Conservation (phyloP, 1,284 basidiomycete species). For the Cutaneotrichosporon cavernicola region DNA sequence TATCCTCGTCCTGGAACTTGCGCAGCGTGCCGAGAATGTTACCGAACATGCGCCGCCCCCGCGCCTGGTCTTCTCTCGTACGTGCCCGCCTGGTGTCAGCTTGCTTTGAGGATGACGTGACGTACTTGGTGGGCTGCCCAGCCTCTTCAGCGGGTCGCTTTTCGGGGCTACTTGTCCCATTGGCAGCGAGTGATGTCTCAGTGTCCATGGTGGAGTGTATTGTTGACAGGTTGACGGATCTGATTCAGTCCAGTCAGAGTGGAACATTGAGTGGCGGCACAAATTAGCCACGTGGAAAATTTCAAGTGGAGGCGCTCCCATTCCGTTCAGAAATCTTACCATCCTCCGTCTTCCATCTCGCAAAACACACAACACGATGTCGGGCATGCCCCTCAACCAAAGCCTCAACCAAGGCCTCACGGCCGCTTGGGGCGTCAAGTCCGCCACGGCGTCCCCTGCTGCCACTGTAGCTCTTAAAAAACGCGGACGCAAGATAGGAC, state of each 20-base stretch:
- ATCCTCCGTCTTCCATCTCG: background rate
- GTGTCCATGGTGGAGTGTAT: constrained; percentile 6
- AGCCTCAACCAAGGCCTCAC: constrained; percentile 47
- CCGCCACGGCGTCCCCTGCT: background rate
- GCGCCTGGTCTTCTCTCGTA: constrained; percentile 47
- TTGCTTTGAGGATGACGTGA: background rate
- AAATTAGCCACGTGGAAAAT: background rate
- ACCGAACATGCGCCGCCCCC: constrained; percentile 49
- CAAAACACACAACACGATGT: constrained; percentile 14
- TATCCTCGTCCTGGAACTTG: constrained; percentile 52
- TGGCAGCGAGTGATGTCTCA: background rate
- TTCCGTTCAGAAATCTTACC: background rate
- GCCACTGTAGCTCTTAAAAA: constrained; percentile 13
- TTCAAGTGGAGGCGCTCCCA: constrained; percentile 7
- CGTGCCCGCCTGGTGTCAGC: constrained; percentile 38
- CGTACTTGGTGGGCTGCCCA: constrained; percentile 11
- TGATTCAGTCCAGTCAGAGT: background rate
- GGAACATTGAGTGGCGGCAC: background rate
- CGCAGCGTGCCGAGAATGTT: constrained; percentile 52
- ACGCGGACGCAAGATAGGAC: constrained; percentile 24
- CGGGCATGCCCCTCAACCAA: constrained; percentile 35
- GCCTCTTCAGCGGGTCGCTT: background rate
- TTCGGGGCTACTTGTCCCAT: background rate
- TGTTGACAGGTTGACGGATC: constrained; percentile 7
- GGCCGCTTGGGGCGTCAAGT: constrained; percentile 40